phyloP scores from a whole-genome alignment of 2,329 filamentous ascomycete species.

The Tolypocladium inflatum region DNA sequence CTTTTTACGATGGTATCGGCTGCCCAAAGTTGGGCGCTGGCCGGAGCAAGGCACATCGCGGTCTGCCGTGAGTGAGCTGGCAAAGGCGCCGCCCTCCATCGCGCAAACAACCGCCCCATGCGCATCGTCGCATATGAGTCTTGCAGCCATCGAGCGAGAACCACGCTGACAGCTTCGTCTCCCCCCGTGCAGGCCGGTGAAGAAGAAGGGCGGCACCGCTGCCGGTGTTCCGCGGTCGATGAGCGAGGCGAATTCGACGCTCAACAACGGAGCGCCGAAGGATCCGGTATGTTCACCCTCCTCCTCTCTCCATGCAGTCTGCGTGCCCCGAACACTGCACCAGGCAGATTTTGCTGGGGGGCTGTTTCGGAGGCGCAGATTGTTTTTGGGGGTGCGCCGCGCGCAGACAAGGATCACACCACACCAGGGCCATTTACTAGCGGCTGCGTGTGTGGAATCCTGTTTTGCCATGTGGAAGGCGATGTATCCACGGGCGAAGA shows the following conservation, averaged over 20 bases:
- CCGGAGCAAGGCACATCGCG: not conserved
- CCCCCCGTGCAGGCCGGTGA: constrained; percentile 46
- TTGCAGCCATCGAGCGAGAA: not conserved
- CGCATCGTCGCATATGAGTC: not conserved
- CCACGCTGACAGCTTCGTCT: not conserved
- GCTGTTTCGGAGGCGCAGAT: not conserved
- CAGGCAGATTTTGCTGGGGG: not conserved
- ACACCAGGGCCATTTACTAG: constrained; percentile 1
- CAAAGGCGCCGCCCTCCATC: not conserved
- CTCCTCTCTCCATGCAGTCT: not conserved
- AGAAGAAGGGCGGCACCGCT: constrained; percentile 61
- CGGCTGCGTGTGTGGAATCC: constrained; percentile 1
- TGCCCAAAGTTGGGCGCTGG: not conserved
- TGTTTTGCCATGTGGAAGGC: not conserved
- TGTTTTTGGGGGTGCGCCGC: constrained; percentile 3
- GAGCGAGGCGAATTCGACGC: constrained; percentile 55
- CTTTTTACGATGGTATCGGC: not conserved
- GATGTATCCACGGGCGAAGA: not conserved
- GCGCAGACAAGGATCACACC: constrained; percentile 2
- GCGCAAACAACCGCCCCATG: not conserved
- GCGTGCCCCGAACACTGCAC: not conserved
- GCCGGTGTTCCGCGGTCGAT: constrained; percentile 58
- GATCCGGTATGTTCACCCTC: constrained; percentile 39
- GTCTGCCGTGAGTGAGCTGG: not conserved
- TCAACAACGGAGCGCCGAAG: constrained; percentile 42